Conservation (phyloP, 108 stramenopile genomes). For the Fragilariopsis cylindrus region DNA sequence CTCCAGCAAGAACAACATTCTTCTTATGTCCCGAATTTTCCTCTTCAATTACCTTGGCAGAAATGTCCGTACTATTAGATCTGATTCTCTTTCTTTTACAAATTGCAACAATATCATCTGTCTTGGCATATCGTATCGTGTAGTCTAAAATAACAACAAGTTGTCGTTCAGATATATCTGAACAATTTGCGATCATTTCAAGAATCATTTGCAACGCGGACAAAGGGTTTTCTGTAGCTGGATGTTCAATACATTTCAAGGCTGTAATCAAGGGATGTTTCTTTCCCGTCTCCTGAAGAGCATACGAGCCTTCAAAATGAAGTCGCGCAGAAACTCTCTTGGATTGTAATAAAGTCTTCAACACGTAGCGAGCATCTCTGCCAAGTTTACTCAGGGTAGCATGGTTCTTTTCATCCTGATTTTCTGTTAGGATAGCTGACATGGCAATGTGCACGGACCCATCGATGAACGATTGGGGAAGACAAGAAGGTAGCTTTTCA, state of each 20-base stretch:
- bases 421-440: constrained; percentile 11
- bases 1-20: constrained; percentile 18
- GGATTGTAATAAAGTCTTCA: constrained; percentile 32
- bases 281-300: constrained; percentile 10
- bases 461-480: constrained; percentile 45
- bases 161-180: constrained; percentile 42
- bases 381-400: constrained; percentile 4
- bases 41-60: neutral
- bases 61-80: neutral
- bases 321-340: constrained; percentile 40
- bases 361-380: constrained; percentile 36
- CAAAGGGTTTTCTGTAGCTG: constrained; percentile 13
- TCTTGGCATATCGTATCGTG: constrained; percentile 27
- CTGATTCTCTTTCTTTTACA: neutral
- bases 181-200: constrained; percentile 34
- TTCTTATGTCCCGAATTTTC: neutral
- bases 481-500: constrained; percentile 10
- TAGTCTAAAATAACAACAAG: constrained; percentile 40
- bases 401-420: constrained; percentile 4
- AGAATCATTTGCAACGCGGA: constrained; percentile 37
- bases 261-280: constrained; percentile 15
- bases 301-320: constrained; percentile 31
- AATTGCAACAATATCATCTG: constrained; percentile 28
- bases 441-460: constrained; percentile 33
- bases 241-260: constrained; percentile 19